These are phyloP conservation scores for Tolypocladium tropicale DNA, from an alignment of 2,329 filamentous ascomycete species.

Conservation along the genomic window DNA sequence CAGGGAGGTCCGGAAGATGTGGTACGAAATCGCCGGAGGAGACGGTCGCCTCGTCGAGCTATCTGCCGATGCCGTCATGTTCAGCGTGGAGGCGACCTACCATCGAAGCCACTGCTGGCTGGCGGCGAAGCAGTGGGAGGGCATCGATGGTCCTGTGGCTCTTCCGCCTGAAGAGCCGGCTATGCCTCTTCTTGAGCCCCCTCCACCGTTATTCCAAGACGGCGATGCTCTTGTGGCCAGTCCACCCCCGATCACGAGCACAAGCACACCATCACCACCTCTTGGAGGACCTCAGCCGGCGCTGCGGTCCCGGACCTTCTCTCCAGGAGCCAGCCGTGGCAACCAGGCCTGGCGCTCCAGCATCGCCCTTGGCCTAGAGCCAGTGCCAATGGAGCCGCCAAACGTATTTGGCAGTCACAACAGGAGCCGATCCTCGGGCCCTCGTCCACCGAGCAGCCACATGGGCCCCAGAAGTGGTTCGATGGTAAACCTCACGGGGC, in stretches of 20 bases:
- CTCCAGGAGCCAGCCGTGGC: conserved; percentile 22
- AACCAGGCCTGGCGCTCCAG: conserved; percentile 29
- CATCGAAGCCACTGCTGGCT: conserved; percentile 48
- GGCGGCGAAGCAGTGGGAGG: conserved; percentile 40
- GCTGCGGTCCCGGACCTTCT: conserved; percentile 28
- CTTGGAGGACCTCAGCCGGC: conserved; percentile 13
- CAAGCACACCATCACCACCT: conserved; percentile 17
- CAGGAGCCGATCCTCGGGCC: conserved; percentile 25
- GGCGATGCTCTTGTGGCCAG: conserved; percentile 15
- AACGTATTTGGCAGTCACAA: conserved; percentile 15
- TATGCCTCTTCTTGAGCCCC: conserved; percentile 28
- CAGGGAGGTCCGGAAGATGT: conserved; percentile 53
- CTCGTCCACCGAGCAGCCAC: conserved; percentile 20
- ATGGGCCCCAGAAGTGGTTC: conserved; percentile 23
- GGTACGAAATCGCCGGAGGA: conserved; percentile 64
- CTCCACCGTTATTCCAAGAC: conserved; percentile 23
- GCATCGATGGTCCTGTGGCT: conserved; percentile 16
- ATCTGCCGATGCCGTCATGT: conserved; percentile 48
- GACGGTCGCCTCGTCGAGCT: conserved; percentile 43
- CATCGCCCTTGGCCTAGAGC: conserved; percentile 32
- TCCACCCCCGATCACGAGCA: conserved; percentile 8
- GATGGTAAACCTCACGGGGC: conserved; percentile 21
- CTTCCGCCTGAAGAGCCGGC: conserved; percentile 18
- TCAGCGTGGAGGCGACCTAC: conserved; percentile 51
- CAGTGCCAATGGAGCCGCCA: conserved; percentile 27